phyloP scores from a whole-genome alignment of 2,329 filamentous ascomycete species.

The Sporothrix schenckii region DNA sequence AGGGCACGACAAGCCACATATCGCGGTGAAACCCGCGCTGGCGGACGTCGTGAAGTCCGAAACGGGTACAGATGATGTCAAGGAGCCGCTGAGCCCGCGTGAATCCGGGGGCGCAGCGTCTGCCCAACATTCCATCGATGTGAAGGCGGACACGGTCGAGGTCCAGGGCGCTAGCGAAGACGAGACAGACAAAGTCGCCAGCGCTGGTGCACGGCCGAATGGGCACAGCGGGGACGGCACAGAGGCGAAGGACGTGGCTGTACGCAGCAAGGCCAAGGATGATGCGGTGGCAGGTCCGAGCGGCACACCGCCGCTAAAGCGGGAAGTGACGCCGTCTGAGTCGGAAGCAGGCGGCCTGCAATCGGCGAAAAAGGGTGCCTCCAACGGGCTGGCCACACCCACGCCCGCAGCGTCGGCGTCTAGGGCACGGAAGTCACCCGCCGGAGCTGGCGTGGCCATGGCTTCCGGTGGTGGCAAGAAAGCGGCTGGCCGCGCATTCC shows the following conservation, averaged over 20 bases:
- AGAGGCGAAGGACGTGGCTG: background rate
- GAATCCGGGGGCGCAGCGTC: slow-evolving; percentile 55
- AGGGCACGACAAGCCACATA: slow-evolving; percentile 56
- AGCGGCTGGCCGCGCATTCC: slow-evolving; percentile 42
- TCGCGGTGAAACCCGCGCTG: slow-evolving; percentile 41
- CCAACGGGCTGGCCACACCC: slow-evolving; percentile 11
- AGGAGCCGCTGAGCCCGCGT: slow-evolving; percentile 56
- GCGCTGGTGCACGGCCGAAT: background rate
- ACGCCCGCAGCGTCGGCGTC: slow-evolving; percentile 25
- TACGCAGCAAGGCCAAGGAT: background rate
- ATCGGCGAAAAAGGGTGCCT: background rate
- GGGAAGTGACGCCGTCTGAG: slow-evolving; percentile 29
- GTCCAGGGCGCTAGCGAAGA: slow-evolving; percentile 40
- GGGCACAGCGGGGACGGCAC: background rate
- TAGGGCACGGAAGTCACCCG: slow-evolving; percentile 21
- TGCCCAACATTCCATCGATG: slow-evolving; percentile 56
- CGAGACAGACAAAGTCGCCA: slow-evolving; percentile 41
- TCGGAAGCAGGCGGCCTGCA: slow-evolving; percentile 3
- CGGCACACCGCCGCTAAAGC: slow-evolving; percentile 26
- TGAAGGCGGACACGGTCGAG: slow-evolving; percentile 51
- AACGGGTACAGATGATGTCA: slow-evolving; percentile 41
- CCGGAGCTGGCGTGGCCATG: background rate
- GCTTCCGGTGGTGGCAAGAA: slow-evolving; percentile 16
- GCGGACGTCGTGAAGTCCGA: slow-evolving; percentile 41
- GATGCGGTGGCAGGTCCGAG: background rate